A percentile compares a stretch with the other conserved stretches of the same genome.
These are phyloP conservation scores for Diaporthe aspalathi DNA, from an alignment of 2,329 filamentous ascomycete species.

Conservation along the genomic window DNA sequence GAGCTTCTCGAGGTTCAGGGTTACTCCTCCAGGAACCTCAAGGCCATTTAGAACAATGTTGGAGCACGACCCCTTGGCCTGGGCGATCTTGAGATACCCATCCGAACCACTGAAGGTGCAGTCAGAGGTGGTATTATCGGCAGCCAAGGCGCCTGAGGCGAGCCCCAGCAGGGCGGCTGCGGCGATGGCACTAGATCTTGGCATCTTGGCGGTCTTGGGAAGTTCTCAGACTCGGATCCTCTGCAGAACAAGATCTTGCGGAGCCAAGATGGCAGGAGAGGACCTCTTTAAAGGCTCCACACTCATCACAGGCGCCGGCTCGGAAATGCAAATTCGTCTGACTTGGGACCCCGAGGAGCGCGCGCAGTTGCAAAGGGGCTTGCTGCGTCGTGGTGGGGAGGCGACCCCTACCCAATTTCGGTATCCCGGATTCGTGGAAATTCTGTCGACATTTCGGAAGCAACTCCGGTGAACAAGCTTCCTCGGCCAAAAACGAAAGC, in stretches of 20 bases:
- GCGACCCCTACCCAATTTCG: slow-evolving; percentile 29
- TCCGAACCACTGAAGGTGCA: slow-evolving; percentile 68
- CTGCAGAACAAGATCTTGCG: neutral
- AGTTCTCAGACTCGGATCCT: neutral
- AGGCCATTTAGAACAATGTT: slow-evolving; percentile 65
- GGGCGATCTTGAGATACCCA: slow-evolving; percentile 54
- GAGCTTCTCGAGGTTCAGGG: slow-evolving; percentile 68
- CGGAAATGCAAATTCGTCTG: neutral
- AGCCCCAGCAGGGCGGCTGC: slow-evolving; percentile 19
- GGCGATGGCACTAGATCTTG: neutral
- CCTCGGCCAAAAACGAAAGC: neutral
- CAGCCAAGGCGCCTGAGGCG: slow-evolving; percentile 35
- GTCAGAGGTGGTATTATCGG: slow-evolving; percentile 25
- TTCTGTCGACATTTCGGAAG: slow-evolving; percentile 12
- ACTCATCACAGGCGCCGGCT: neutral
- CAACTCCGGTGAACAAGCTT: slow-evolving; percentile 3
- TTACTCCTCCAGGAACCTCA: slow-evolving; percentile 66
- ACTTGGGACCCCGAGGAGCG: neutral
- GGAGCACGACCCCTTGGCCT: slow-evolving; percentile 62
- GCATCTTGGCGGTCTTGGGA: slow-evolving; percentile 14
- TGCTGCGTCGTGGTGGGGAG: slow-evolving; percentile 17
- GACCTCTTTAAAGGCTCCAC: slow-evolving; percentile 9
- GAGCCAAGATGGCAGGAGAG: neutral
- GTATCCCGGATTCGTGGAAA: slow-evolving; percentile 32
- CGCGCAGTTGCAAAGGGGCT: slow-evolving; percentile 6